Evolutionary conservation across 805 yeast species (phyloP).

Genomic region (Starmera caribaea): DNA sequence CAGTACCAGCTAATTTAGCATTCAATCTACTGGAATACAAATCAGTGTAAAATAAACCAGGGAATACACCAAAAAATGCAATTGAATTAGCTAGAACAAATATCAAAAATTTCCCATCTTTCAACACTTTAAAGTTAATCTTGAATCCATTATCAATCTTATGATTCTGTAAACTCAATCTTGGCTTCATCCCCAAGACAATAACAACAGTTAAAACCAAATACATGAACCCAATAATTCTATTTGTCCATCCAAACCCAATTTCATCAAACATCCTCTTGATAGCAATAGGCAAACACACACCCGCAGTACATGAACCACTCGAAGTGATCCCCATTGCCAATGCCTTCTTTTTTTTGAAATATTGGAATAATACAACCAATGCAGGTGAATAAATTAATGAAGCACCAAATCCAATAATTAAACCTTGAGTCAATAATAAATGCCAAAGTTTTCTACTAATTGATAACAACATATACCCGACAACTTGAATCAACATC

Average conservation of each 20-base stretch:
- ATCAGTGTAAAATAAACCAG: slow-evolving; percentile 20
- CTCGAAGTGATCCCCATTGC: slow-evolving; percentile 38
- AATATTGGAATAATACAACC: slow-evolving; percentile 39
- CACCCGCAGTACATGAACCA: slow-evolving; percentile 47
- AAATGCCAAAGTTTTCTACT: slow-evolving; percentile 40
- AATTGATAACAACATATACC: slow-evolving; percentile 36
- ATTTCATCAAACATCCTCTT: slow-evolving; percentile 29
- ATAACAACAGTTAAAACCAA: slow-evolving; percentile 18
- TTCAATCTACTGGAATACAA: slow-evolving; percentile 5
- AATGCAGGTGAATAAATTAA: slow-evolving; percentile 34
- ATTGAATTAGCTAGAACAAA: slow-evolving; percentile 3
- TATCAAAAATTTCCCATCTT: slow-evolving; percentile 6
- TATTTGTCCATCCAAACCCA: slow-evolving; percentile 37
- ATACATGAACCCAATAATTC: slow-evolving; percentile 25
- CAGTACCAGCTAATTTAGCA: slow-evolving; percentile 1
- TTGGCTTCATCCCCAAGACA: slow-evolving; percentile 20
- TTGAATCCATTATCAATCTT: slow-evolving; percentile 5
- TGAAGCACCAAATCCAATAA: slow-evolving; percentile 39
- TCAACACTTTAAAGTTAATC: slow-evolving; percentile 4
- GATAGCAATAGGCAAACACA: slow-evolving; percentile 34
- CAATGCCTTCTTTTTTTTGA: slow-evolving; percentile 31
- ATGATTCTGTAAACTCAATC: slow-evolving; percentile 22
- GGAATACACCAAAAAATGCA: slow-evolving; percentile 21
- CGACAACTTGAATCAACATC: slow-evolving; percentile 30
- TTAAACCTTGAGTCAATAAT: slow-evolving; percentile 40